phyloP scores from a whole-genome alignment of 1,139 yeast genomes.

The Suhomyces coccinellae region DNA sequence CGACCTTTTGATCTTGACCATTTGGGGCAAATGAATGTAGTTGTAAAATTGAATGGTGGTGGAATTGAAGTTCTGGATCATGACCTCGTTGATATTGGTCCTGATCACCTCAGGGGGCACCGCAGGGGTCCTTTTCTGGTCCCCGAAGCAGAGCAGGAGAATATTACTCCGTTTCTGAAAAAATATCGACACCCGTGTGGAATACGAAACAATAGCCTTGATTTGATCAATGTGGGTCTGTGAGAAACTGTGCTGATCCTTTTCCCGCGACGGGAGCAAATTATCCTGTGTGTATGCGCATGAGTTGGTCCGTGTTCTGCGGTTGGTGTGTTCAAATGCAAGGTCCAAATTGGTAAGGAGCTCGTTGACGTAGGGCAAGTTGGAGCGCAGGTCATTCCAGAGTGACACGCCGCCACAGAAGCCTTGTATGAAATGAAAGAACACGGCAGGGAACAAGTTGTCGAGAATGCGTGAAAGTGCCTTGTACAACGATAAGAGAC shows the following conservation, averaged over 20 bases:
- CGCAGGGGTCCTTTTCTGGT: conserved; percentile 16
- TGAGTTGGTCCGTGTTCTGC: too few relatives aligned
- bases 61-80: conserved; percentile 21
- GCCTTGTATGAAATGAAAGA: conserved; percentile 25
- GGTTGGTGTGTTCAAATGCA: neutral
- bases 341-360: neutral
- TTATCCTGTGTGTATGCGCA: neutral
- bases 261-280: neutral
- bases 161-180: conserved; percentile 26
- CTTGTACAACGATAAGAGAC: conserved; percentile 21
- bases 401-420: conserved; percentile 26
- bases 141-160: conserved; percentile 21
- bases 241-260: neutral
- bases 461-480: conserved; percentile 23
- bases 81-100: conserved; percentile 24
- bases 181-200: conserved; percentile 23
- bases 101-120: conserved; percentile 7
- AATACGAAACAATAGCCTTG: conserved; percentile 18
- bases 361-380: neutral
- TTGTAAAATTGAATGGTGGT: conserved; percentile 19
- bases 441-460: conserved; percentile 27
- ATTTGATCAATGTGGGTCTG: neutral
- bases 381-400: conserved; percentile 7
- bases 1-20: conserved; percentile 12
- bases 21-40: conserved; percentile 23